Evolutionary conservation across 2,329 filamentous ascomycete species (phyloP).

Genomic region (Pseudogymnoascus sp.): DNA sequence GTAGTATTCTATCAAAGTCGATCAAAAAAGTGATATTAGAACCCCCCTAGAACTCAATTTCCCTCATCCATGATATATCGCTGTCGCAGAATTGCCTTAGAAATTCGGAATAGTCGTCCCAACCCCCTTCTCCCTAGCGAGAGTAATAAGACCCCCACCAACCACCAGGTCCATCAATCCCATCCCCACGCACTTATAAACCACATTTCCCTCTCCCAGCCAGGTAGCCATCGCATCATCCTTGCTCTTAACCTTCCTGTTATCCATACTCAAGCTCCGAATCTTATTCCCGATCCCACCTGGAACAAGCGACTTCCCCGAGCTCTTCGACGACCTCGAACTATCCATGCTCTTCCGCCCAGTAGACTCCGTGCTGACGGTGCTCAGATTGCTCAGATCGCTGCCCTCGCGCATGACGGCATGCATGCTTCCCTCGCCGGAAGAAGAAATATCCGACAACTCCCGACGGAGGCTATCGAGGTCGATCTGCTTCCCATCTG

Average conservation of each 20-base stretch:
- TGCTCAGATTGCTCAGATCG: background rate
- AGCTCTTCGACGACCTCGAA: background rate
- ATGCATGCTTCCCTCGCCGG: background rate
- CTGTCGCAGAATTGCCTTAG: background rate
- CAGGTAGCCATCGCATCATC: slow-evolving; percentile 13
- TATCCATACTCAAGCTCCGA: slow-evolving; percentile 2
- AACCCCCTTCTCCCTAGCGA: slow-evolving; percentile 47
- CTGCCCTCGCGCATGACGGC: background rate
- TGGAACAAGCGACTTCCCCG: background rate
- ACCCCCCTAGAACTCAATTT: background rate
- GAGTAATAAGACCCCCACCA: slow-evolving; percentile 47
- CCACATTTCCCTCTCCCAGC: slow-evolving; percentile 47
- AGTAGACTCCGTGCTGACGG: background rate
- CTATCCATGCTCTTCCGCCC: background rate
- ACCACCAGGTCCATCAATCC: slow-evolving; percentile 60
- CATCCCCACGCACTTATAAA: slow-evolving; percentile 61
- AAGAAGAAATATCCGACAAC: background rate
- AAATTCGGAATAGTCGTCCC: slow-evolving; percentile 29
- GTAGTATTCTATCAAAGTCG: background rate
- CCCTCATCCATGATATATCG: background rate
- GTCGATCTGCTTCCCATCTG: background rate
- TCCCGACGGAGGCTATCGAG: background rate
- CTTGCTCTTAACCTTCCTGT: slow-evolving; percentile 4
- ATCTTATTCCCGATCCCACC: background rate
- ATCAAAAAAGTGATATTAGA: background rate